phyloP scores from a whole-genome alignment of 257 asterid genomes.

The Paulownia fortunei region DNA sequence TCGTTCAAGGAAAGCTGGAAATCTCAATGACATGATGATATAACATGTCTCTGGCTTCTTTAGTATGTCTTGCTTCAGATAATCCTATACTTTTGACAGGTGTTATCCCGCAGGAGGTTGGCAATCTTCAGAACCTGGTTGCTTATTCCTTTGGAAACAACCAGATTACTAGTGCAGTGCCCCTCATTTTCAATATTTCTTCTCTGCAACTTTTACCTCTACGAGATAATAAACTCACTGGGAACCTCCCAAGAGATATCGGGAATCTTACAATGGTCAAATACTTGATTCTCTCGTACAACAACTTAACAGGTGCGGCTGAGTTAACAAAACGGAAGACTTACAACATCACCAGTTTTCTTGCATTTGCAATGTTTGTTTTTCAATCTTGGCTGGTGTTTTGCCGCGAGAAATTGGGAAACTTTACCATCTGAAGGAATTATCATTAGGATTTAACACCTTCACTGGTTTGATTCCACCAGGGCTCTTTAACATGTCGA shows the following conservation, averaged over 20 bases:
- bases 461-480: conserved; percentile 36
- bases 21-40: too few species aligned
- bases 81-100: not conserved
- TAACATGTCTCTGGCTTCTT: not conserved
- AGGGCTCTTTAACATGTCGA: conserved; percentile 37
- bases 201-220: not conserved
- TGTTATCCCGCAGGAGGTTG: not conserved
- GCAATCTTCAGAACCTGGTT: not conserved
- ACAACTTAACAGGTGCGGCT: not conserved
- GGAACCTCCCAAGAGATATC: conserved; percentile 14
- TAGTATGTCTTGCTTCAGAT: not conserved
- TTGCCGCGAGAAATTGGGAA: conserved; percentile 32
- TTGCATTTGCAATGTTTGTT: not conserved
- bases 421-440: conserved; percentile 1
- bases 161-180: not conserved
- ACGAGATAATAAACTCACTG: not conserved
- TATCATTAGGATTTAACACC: not conserved
- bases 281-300: not conserved
- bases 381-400: conserved; percentile 31
- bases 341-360: not conserved
- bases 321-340: not conserved
- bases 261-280: not conserved
- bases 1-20: too few species aligned
- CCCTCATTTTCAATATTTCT: not conserved
- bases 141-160: not conserved